Percentiles rank a stretch among this genome's conserved stretches.
Evolutionary conservation across 129 eudicot species (phyloP).

Genomic region (Flaveria ramosissima): DNA sequence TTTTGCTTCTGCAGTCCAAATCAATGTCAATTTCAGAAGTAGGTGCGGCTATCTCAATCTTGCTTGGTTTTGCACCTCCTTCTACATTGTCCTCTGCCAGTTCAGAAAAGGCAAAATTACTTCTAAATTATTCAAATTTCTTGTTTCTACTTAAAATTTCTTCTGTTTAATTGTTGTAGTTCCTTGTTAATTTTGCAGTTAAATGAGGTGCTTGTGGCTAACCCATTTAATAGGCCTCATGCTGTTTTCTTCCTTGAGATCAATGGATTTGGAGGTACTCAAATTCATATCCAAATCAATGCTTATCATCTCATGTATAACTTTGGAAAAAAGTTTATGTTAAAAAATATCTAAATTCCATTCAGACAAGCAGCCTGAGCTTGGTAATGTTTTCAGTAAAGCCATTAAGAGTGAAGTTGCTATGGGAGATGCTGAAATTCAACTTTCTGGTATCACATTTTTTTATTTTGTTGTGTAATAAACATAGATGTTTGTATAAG

Average conservation of each 20-base stretch:
- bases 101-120: conserved; percentile 63
- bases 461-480: conserved; percentile 13
- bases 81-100: conserved; percentile 62
- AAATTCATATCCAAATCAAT: background rate
- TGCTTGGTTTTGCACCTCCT: conserved; percentile 85
- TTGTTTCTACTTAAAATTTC: background rate
- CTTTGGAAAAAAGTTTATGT: background rate
- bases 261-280: conserved; percentile 65
- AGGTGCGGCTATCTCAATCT: conserved; percentile 78
- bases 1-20: conserved; percentile 49
- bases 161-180: conserved; percentile 10
- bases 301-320: background rate
- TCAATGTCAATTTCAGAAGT: conserved; percentile 65
- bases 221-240: conserved; percentile 82
- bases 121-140: background rate
- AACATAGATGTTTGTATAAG: background rate
- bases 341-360: background rate
- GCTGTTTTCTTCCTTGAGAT: conserved; percentile 72
- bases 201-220: conserved; percentile 77
- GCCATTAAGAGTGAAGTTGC: conserved; percentile 52
- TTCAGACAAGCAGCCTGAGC: conserved; percentile 46
- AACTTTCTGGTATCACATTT: conserved; percentile 55
- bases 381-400: conserved; percentile 30
- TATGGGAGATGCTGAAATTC: conserved; percentile 49
- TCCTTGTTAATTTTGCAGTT: conserved; percentile 53